Conservation (phyloP, 2,329 filamentous ascomycete species). For the Phoma sp. region DNA sequence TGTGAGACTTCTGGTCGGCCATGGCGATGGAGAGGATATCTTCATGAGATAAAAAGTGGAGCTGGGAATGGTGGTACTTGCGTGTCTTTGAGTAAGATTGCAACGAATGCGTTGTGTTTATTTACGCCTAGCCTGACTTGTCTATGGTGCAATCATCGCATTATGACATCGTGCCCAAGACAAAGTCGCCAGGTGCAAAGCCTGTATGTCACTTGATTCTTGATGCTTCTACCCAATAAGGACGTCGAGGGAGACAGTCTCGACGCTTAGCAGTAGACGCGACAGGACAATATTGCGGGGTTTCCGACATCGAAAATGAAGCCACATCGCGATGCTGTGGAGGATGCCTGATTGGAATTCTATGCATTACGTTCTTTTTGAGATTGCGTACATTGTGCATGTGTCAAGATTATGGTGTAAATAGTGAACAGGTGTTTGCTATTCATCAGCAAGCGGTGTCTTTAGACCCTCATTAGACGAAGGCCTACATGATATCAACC, state of each 20-base stretch:
- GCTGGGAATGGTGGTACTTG: background rate
- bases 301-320: background rate
- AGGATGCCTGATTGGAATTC: background rate
- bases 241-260: background rate
- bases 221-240: background rate
- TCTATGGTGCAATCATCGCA: background rate
- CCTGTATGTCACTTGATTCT: background rate
- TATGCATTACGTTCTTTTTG: background rate
- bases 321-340: background rate
- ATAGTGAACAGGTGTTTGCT: no score
- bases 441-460: no score
- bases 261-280: background rate
- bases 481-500: background rate
- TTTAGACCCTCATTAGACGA: no score
- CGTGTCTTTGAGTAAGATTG: background rate
- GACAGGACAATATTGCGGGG: background rate
- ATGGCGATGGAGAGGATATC: background rate
- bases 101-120: no score
- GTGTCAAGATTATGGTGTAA: no score
- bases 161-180: background rate
- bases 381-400: background rate
- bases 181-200: background rate
- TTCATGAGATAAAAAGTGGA: no score
- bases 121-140: background rate
- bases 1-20: slow-evolving; percentile 9